phyloP scores from a whole-genome alignment of 345 rosid genomes.

The Stellera chamaejasme region DNA sequence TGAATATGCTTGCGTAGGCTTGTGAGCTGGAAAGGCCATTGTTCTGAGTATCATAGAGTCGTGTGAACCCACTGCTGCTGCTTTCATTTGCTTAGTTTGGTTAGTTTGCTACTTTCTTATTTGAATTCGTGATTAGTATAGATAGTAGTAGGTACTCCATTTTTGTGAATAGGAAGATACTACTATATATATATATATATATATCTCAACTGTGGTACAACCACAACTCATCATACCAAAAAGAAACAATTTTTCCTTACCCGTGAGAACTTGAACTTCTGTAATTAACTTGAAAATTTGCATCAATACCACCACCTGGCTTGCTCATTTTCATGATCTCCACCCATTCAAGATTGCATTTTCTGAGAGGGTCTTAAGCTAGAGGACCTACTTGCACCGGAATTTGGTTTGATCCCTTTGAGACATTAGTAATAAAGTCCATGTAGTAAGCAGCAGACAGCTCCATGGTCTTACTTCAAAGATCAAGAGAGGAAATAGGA shows the following conservation, averaged over 20 bases:
- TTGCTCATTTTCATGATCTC: constrained; percentile 22
- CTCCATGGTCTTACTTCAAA: constrained; percentile 14
- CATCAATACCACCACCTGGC: constrained; percentile 9
- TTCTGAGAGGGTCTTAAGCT: constrained; percentile 12
- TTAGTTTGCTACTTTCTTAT: too few relatives aligned
- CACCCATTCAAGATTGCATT: constrained; percentile 20
- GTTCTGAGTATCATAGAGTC: too few relatives aligned
- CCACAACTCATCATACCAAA: neutral
- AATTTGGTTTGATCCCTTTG: constrained; percentile 9
- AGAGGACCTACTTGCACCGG: constrained; percentile 19
- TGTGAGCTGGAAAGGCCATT: too few relatives aligned
- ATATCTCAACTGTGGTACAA: too few relatives aligned
- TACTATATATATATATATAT: too few relatives aligned
- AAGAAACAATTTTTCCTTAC: constrained; percentile 2
- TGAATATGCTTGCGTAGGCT: too few relatives aligned
- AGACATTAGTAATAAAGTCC: constrained; percentile 13
- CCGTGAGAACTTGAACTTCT: neutral
- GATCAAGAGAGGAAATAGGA: constrained; percentile 15
- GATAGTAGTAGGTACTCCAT: too few relatives aligned
- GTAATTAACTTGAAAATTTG: neutral
- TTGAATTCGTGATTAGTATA: too few relatives aligned
- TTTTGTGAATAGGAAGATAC: too few relatives aligned
- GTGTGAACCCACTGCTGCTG: too few relatives aligned
- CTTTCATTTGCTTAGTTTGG: too few relatives aligned
- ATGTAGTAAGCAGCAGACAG: constrained; percentile 14